Percentiles rank a stretch among this genome's conserved stretches.
Evolutionary conservation across 768 basidiomycete genomes (phyloP).

Genomic region (Nidula microcarpa): DNA sequence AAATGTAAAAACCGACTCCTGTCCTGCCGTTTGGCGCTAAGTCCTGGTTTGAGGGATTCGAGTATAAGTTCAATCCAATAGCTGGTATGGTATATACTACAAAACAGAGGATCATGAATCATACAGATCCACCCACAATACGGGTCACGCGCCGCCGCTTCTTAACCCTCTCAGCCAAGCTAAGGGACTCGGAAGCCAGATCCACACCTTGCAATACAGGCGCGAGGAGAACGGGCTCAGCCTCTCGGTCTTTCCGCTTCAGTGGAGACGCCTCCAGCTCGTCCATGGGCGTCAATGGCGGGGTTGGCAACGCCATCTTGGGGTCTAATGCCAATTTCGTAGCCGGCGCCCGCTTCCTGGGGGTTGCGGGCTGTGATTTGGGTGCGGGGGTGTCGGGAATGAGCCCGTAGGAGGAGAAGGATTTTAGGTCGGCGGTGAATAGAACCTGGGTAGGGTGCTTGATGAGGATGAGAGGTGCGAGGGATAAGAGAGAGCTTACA

Average conservation of each 20-base stretch:
- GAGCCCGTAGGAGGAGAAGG: constrained; percentile 60
- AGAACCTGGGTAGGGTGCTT: too few relatives aligned
- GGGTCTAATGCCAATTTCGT: background rate
- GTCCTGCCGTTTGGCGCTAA: too few relatives aligned
- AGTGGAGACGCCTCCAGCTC: background rate
- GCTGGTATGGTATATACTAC: too few relatives aligned
- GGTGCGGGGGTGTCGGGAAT: constrained; percentile 13
- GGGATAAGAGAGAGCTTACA: constrained; percentile 34
- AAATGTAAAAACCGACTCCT: too few relatives aligned
- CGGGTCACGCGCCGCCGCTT: constrained; percentile 22
- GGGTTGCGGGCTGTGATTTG: constrained; percentile 3
- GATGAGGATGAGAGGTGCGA: background rate
- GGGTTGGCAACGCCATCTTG: constrained; percentile 13
- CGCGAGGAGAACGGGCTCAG: too few relatives aligned
- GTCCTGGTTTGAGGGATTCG: too few relatives aligned
- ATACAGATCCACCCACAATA: too few relatives aligned
- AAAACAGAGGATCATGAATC: too few relatives aligned
- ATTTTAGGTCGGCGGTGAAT: constrained; percentile 72
- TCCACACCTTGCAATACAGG: too few relatives aligned
- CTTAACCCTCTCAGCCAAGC: constrained; percentile 41
- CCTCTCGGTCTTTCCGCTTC: too few relatives aligned
- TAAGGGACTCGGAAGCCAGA: constrained; percentile 7
- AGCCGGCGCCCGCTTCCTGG: constrained; percentile 4
- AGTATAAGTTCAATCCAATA: too few relatives aligned
- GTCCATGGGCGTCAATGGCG: constrained; percentile 19